Evolutionary conservation across 768 basidiomycete species (phyloP).

Genomic region (Trametopsis cervina): DNA sequence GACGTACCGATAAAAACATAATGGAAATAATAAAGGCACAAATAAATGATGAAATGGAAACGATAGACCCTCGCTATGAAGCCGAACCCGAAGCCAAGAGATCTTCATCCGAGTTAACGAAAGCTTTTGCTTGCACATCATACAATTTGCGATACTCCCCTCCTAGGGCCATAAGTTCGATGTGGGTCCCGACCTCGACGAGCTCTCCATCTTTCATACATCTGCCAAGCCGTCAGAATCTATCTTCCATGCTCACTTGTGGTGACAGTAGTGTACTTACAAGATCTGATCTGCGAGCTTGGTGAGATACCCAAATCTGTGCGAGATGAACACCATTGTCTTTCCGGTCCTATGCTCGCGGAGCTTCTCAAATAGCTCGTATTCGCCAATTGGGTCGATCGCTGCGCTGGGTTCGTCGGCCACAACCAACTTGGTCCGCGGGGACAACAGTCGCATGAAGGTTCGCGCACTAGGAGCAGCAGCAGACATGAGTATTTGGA

Average conservation of each 20-base stretch:
- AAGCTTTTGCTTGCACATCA: constrained; percentile 16
- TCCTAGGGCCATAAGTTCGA: constrained; percentile 20
- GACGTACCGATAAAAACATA: too few species aligned
- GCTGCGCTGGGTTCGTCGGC: constrained; percentile 56
- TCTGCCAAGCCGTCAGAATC: constrained; percentile 10
- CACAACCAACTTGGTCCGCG: constrained; percentile 38
- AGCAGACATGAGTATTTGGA: too few species aligned
- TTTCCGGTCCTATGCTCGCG: constrained; percentile 34
- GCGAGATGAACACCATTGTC: constrained; percentile 52
- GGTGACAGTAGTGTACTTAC: constrained; percentile 27
- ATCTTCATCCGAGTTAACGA: too few species aligned
- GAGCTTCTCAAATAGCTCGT: constrained; percentile 36
- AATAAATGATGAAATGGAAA: too few species aligned
- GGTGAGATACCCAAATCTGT: constrained; percentile 45
- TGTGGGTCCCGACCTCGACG: constrained; percentile 29
- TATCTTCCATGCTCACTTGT: background rate
- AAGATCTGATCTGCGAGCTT: constrained; percentile 43
- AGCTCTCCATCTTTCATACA: constrained; percentile 28
- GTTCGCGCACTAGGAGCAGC: constrained; percentile 23
- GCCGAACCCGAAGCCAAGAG: too few species aligned
- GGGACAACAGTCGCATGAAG: constrained; percentile 33
- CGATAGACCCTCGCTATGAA: too few species aligned
- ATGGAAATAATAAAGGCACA: too few species aligned
- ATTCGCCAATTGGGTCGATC: constrained; percentile 49
- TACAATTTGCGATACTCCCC: constrained; percentile 30